A percentile compares a stretch with the other conserved stretches of the same genome.
These are phyloP conservation scores for Chlamydomonas sp. DNA, from an alignment of 139 green algal species.

Conservation along the genomic window DNA sequence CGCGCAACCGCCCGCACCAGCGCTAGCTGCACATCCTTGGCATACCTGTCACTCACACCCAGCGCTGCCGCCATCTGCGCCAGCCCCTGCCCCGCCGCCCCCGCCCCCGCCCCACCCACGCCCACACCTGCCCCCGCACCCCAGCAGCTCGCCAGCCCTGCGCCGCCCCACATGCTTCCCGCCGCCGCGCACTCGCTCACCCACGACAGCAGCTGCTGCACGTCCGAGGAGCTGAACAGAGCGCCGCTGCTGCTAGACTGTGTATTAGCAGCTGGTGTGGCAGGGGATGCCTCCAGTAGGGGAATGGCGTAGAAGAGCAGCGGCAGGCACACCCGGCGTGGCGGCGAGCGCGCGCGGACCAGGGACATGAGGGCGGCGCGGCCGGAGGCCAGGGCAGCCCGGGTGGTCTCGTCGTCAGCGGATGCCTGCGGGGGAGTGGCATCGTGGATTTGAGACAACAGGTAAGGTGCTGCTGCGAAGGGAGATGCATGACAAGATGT, in stretches of 20 bases:
- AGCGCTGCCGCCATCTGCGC: neutral
- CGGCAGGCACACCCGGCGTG: constrained; percentile 30
- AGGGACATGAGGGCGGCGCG: constrained; percentile 32
- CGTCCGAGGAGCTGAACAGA: neutral
- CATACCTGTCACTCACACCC: constrained; percentile 23
- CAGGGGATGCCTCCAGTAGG: constrained; percentile 31
- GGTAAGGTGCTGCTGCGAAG: neutral
- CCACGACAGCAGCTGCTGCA: constrained; percentile 34
- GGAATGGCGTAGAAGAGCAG: constrained; percentile 47
- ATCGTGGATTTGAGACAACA: too few species aligned
- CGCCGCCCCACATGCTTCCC: neutral
- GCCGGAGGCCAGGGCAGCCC: neutral
- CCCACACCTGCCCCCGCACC: neutral
- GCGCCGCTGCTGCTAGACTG: neutral
- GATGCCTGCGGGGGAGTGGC: neutral
- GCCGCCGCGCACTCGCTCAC: constrained; percentile 10
- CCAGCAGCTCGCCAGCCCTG: neutral
- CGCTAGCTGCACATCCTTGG: constrained; percentile 48
- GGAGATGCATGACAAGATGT: neutral
- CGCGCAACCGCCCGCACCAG: constrained; percentile 47
- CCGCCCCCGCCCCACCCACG: neutral
- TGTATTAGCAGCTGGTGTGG: too few species aligned
- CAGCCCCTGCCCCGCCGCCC: neutral
- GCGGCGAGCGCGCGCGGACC: constrained; percentile 5
- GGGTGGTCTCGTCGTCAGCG: neutral